These are phyloP conservation scores for Vitis hybrid DNA, from an alignment of 177 flowering plant species.

Conservation along the genomic window DNA sequence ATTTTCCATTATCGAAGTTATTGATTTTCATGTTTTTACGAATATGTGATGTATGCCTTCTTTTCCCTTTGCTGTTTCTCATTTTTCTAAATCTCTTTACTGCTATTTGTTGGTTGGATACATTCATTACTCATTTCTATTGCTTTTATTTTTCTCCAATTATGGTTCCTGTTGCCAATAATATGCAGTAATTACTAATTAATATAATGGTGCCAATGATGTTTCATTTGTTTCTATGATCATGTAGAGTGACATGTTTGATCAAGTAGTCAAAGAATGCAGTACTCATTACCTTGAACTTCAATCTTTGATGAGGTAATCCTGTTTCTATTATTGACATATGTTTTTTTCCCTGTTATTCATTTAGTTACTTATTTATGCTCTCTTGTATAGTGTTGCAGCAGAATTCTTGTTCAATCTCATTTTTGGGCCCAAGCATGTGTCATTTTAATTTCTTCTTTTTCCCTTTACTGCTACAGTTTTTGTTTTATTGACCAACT, in stretches of 20 bases:
- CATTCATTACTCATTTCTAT: background rate
- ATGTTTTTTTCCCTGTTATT: background rate
- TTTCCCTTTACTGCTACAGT: too few relatives aligned
- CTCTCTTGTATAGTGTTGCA: background rate
- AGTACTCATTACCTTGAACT: conserved; percentile 56
- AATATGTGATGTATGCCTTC: background rate
- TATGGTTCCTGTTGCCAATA: too few relatives aligned
- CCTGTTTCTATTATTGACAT: background rate
- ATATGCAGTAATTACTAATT: too few relatives aligned
- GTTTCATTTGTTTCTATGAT: conserved; percentile 11
- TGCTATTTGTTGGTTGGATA: background rate
- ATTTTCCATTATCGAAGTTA: too few relatives aligned
- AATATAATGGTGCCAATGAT: background rate
- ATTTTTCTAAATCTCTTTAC: too few relatives aligned
- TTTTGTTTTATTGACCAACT: too few relatives aligned
- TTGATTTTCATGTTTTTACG: too few relatives aligned
- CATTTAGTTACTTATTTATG: background rate
- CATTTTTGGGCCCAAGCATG: too few relatives aligned
- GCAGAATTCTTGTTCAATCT: too few relatives aligned
- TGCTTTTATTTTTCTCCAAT: too few relatives aligned
- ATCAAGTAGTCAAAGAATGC: conserved; percentile 62
- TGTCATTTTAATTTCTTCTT: too few relatives aligned
- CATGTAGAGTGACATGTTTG: conserved; percentile 50
- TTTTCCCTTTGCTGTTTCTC: background rate
- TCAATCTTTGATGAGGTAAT: conserved; percentile 69